Evolutionary conservation across 2,329 filamentous ascomycete species (phyloP), one percentile per base, ranked within the genome.

Genomic region (Pseudomassariella vexata): DNA sequence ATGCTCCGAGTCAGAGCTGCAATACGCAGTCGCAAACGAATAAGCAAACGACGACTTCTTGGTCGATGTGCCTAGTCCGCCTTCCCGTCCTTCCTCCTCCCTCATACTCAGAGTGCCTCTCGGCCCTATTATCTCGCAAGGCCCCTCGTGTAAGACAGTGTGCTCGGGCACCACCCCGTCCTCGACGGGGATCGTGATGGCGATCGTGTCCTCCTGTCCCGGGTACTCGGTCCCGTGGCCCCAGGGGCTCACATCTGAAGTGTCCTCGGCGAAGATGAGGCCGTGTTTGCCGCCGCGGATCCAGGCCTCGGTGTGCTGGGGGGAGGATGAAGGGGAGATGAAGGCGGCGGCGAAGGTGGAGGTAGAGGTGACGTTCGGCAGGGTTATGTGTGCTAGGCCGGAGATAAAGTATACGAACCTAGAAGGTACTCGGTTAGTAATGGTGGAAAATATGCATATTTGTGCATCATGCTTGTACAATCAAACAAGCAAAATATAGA

Each of bases 141-240:
- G 49, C 1, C 64, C 64, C 9, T 26, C 12, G 45, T 67, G 52
- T 33, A 68, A 30, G 24, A 66, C 52, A n/a, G 36, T 36, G 47
- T 68, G 63, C 5, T 28, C 38, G 2, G 65, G 63, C 2, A 61
- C 31, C 28, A 42, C 32, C n/a, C 45, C 51, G 20, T 55, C 48
- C 1, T 30, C 35, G 5, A 60, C 48, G 3, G 63, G 65, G 18
- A 68, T 48, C 39, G 57, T 44, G 18, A 65, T 29, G 1, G 45
- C 45, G 11, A 61, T 40, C 5, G 62, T 66, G 34, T 53, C 52
- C 9, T 59, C 53, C 5, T 44, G 37, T 5, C 59, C 56, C 1
- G 60, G 60, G 40, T 65, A 68, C 15, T 44, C 39, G 2, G 62
- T 64, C 7, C 45, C 44, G 46, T 69, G 65, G 5, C 65, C 65